These are phyloP conservation scores for Flaveria bidentis DNA, from an alignment of 129 eudicot species.

Conservation along the genomic window DNA sequence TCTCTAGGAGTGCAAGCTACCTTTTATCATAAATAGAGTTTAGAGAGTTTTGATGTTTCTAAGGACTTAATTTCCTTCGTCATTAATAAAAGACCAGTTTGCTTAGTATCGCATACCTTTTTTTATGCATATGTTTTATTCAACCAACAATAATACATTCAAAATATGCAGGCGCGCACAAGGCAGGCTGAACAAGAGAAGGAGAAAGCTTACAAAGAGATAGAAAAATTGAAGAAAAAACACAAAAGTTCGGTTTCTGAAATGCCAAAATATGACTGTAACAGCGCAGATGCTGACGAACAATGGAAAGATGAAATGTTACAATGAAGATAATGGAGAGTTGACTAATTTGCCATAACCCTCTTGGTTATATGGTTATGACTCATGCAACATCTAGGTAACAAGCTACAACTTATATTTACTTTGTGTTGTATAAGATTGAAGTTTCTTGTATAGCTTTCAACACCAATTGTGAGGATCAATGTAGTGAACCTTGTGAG, in stretches of 20 bases:
- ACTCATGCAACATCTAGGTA: constrained; percentile 72
- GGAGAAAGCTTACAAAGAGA: constrained; percentile 67
- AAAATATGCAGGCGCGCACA: constrained; percentile 63
- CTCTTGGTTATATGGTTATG: constrained; percentile 89
- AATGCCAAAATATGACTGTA: constrained; percentile 20
- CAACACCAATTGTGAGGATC: constrained; percentile 44
- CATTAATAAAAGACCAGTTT: not conserved
- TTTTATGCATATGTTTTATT: not conserved
- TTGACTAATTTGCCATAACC: constrained; percentile 46
- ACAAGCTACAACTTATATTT: not conserved
- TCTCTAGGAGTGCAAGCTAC: too few relatives aligned
- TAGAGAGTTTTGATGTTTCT: too few relatives aligned
- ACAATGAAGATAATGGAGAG: constrained; percentile 43
- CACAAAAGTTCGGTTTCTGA: constrained; percentile 45
- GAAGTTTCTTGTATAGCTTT: constrained; percentile 24
- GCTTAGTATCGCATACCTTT: not conserved
- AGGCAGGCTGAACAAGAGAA: constrained; percentile 66
- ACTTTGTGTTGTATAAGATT: not conserved
- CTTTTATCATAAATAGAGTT: too few relatives aligned
- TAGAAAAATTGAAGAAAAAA: constrained; percentile 57
- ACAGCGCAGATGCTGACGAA: constrained; percentile 34
- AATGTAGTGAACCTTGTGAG: constrained; percentile 19
- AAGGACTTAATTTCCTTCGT: too few relatives aligned
- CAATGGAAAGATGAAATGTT: constrained; percentile 59
- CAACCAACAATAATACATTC: not conserved